phyloP scores from a whole-genome alignment of 2,329 filamentous ascomycete genomes.

The Pezicula radicicola region DNA sequence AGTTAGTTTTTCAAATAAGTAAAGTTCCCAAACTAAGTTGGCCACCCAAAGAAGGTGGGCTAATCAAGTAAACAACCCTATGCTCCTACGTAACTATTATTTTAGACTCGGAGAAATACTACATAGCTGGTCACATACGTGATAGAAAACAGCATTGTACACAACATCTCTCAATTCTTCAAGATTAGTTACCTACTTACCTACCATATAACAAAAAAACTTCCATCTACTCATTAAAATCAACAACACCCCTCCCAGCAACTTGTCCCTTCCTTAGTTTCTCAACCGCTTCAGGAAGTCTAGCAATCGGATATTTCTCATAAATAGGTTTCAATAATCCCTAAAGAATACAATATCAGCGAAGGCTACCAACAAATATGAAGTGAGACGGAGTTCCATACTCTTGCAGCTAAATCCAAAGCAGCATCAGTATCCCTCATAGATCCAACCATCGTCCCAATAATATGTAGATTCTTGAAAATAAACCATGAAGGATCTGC shows the following conservation, averaged over 20 bases:
- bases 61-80: too few species aligned
- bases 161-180: too few species aligned
- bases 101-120: too few species aligned
- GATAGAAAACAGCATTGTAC: too few species aligned
- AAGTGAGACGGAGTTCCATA: neutral
- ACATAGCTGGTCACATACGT: too few species aligned
- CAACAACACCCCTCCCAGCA: constrained; percentile 18
- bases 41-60: too few species aligned
- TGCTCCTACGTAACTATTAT: too few species aligned
- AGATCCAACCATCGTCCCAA: constrained; percentile 6
- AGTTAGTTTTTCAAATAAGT: too few species aligned
- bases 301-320: constrained; percentile 12
- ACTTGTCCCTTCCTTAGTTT: constrained; percentile 18
- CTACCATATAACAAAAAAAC: too few species aligned
- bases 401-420: constrained; percentile 5
- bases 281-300: constrained; percentile 16
- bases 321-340: constrained; percentile 14
- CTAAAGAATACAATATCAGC: neutral
- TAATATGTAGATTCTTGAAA: constrained; percentile 6
- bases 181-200: too few species aligned
- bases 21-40: too few species aligned
- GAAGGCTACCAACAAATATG: too few species aligned
- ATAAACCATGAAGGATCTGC: constrained; percentile 2
- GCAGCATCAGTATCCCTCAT: constrained; percentile 5
- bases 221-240: constrained; percentile 10